Evolutionary conservation across 2,329 filamentous ascomycete species (phyloP).

Genomic region (Nemania bipapillata): DNA sequence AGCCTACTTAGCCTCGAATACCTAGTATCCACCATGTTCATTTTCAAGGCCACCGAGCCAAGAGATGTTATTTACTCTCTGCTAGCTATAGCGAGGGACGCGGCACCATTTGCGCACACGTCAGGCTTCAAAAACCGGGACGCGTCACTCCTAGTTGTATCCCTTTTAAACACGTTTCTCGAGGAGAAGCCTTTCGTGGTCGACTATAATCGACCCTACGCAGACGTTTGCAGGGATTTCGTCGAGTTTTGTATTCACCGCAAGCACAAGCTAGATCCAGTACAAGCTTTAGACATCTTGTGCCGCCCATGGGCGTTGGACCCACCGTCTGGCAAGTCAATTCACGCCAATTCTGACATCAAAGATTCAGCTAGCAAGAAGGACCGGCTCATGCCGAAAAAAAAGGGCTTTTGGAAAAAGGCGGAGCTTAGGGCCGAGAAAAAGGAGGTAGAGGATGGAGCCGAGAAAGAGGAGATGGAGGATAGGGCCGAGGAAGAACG

Average conservation of each 20-base stretch:
- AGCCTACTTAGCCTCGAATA: conserved; percentile 31
- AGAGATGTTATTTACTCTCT: conserved; percentile 36
- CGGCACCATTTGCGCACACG: not conserved
- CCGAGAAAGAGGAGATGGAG: no score
- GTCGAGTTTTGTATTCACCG: conserved; percentile 10
- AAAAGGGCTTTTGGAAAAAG: not conserved
- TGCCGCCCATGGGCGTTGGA: conserved; percentile 5
- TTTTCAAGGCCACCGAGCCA: conserved; percentile 35
- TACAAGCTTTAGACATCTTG: conserved; percentile 4
- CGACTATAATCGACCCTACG: conserved; percentile 2
- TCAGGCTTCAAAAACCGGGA: not conserved
- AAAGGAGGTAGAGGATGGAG: no score
- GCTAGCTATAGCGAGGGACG: conserved; percentile 34
- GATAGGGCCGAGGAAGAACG: no score
- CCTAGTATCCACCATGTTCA: conserved; percentile 30
- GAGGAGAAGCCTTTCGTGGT: conserved; percentile 9
- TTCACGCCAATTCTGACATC: not conserved
- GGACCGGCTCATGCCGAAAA: not conserved
- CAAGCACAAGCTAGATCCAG: conserved; percentile 1
- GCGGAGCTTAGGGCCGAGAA: no score
- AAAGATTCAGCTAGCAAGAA: not conserved
- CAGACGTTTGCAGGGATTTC: conserved; percentile 8
- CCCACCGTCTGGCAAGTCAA: not conserved
- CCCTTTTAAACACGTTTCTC: not conserved
- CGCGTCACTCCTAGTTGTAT: not conserved